A percentile compares a stretch with the other conserved stretches of the same genome.
These are phyloP conservation scores for Zymoseptoria ardabiliae DNA, from an alignment of 2,329 filamentous ascomycete species.

Conservation along the genomic window DNA sequence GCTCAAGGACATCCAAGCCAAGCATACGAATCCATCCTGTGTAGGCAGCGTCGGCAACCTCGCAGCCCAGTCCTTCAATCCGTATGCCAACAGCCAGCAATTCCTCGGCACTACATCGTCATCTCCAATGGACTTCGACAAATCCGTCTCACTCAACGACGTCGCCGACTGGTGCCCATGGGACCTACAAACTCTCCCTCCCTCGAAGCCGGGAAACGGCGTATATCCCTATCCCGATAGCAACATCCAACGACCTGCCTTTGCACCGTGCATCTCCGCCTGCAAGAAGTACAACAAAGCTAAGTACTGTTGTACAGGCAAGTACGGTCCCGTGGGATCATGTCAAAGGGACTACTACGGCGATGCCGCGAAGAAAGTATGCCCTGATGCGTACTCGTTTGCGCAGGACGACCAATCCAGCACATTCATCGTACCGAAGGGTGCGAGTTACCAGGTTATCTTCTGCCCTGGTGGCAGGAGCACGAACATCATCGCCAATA, in stretches of 20 bases:
- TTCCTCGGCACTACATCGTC: slow-evolving; percentile 56
- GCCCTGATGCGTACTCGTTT: slow-evolving; percentile 79
- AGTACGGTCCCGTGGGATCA: slow-evolving; percentile 54
- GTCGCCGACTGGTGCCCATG: slow-evolving; percentile 71
- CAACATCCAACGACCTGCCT: slow-evolving; percentile 60
- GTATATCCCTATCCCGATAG: slow-evolving; percentile 76
- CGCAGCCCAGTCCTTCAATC: slow-evolving; percentile 36
- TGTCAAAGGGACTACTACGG: slow-evolving; percentile 65
- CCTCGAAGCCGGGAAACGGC: slow-evolving; percentile 63
- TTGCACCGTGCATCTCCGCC: slow-evolving; percentile 71
- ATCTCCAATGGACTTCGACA: slow-evolving; percentile 62
- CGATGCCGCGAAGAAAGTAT: slow-evolving; percentile 62
- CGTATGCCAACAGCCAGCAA: slow-evolving; percentile 45
- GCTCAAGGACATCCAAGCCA: slow-evolving; percentile 59
- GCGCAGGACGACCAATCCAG: slow-evolving; percentile 53
- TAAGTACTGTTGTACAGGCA: slow-evolving; percentile 68
- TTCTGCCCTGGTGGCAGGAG: slow-evolving; percentile 61
- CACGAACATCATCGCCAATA: slow-evolving; percentile 39
- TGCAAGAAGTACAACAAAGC: slow-evolving; percentile 62
- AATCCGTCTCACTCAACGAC: slow-evolving; percentile 47
- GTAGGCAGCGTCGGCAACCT: slow-evolving; percentile 63
- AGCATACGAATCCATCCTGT: slow-evolving; percentile 69
- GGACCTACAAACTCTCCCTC: slow-evolving; percentile 63
- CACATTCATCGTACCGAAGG: slow-evolving; percentile 52
- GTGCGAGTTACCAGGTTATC: slow-evolving; percentile 69